These are phyloP conservation scores for Hymenoscyphus scutula DNA, from an alignment of 2,329 filamentous ascomycete genomes.

Conservation along the genomic window DNA sequence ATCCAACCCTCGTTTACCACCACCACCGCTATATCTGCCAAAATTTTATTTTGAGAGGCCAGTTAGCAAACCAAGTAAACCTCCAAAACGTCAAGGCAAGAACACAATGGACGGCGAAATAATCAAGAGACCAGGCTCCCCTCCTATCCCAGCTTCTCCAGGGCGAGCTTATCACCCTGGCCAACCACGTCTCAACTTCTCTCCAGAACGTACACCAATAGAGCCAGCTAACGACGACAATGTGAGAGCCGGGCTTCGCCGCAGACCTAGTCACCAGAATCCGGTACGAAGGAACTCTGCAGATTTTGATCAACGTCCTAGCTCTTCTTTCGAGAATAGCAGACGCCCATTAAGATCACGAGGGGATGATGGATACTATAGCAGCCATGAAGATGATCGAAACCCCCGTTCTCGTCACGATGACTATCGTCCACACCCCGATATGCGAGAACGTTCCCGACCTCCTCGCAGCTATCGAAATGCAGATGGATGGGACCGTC, in stretches of 20 bases:
- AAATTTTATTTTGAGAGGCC: conserved; percentile 19
- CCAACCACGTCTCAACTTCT: conserved; percentile 15
- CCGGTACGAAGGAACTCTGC: conserved; percentile 21
- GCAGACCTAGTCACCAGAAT: conserved; percentile 21
- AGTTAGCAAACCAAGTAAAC: conserved; percentile 24
- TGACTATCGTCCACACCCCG: conserved; percentile 24
- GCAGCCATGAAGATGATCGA: conserved; percentile 18
- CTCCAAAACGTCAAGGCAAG: conserved; percentile 23
- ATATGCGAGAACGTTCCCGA: conserved; percentile 27
- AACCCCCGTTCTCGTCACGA: conserved; percentile 7
- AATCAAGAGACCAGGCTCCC: conserved; percentile 21
- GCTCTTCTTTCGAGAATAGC: conserved; percentile 13
- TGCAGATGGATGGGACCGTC: conserved; percentile 20
- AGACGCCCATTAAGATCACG: conserved; percentile 19
- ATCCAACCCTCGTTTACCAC: conserved; percentile 19
- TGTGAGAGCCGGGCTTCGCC: conserved; percentile 23
- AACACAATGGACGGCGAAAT: conserved; percentile 21
- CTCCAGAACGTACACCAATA: conserved; percentile 25
- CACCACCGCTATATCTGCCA: conserved; percentile 15
- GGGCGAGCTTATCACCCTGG: conserved; percentile 19
- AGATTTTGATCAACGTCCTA: conserved; percentile 22
- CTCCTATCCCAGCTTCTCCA: conserved; percentile 16
- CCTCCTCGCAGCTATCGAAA: conserved; percentile 32
- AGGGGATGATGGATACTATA: conserved; percentile 24
- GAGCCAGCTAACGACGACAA: conserved; percentile 16